Conservation (phyloP, 495 filamentous ascomycete species). For the Trichocladium antarcticum region DNA sequence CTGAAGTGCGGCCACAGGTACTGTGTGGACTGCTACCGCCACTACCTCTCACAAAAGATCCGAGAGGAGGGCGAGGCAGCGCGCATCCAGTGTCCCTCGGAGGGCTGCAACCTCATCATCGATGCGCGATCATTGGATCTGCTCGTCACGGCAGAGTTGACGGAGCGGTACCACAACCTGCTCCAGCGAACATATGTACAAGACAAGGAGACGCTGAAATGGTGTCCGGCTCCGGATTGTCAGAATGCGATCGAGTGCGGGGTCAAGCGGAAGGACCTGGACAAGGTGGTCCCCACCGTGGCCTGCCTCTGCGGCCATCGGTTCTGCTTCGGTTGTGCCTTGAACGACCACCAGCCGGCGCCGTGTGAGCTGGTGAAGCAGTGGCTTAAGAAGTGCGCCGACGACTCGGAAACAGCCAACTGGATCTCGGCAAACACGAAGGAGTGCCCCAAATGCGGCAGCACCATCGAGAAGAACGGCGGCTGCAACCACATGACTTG, state of each 20-base stretch:
- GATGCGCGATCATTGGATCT: constrained; percentile 80
- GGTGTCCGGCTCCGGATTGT: constrained; percentile 96
- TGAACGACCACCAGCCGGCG: constrained; percentile 84
- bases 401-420: constrained; percentile 96
- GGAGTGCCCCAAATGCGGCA: constrained; percentile 89
- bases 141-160: constrained; percentile 63
- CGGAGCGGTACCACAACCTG: constrained; percentile 68
- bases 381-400: constrained; percentile 97
- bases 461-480: constrained; percentile 98
- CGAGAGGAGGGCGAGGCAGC: constrained; percentile 89
- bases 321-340: constrained; percentile 95
- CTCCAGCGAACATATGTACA: constrained; percentile 93
- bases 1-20: constrained; percentile 96
- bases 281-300: constrained; percentile 79
- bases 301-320: constrained; percentile 68
- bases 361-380: constrained; percentile 86
- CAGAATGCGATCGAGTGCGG: constrained; percentile 80
- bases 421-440: constrained; percentile 99
- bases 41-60: constrained; percentile 86
- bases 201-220: constrained; percentile 86
- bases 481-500: constrained; percentile 99
- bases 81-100: constrained; percentile 83
- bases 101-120: constrained; percentile 79
- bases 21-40: constrained; percentile 83
- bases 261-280: constrained; percentile 74